Evolutionary conservation across 2,329 filamentous ascomycete species (phyloP).

Genomic region (Nigrospora osmanthi): DNA sequence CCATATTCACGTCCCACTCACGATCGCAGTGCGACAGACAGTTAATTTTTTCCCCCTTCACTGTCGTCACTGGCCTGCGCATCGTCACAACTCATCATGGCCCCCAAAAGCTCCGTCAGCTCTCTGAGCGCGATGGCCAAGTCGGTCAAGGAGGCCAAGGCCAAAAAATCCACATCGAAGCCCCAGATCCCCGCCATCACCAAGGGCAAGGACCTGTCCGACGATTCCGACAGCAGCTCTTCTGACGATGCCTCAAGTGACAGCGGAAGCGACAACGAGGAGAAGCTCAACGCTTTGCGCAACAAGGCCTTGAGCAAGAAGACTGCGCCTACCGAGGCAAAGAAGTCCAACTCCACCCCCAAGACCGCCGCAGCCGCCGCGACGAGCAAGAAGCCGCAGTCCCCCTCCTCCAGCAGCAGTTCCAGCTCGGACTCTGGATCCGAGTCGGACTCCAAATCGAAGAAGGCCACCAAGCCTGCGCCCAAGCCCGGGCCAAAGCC

Average conservation of each 20-base stretch:
- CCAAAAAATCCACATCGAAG: constrained; percentile 5
- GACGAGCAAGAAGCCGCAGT: too few relatives aligned
- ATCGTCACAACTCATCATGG: neutral
- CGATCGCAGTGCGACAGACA: too few relatives aligned
- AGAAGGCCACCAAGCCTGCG: too few relatives aligned
- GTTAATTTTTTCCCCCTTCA: too few relatives aligned
- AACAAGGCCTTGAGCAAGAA: too few relatives aligned
- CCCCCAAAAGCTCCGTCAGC: constrained; percentile 6
- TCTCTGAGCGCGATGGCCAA: constrained; percentile 12
- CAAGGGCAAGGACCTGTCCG: constrained; percentile 4
- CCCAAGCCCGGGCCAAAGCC: neutral
- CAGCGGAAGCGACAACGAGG: constrained; percentile 4
- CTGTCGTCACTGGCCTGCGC: too few relatives aligned
- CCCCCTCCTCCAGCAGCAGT: too few relatives aligned
- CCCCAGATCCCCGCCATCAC: constrained; percentile 7
- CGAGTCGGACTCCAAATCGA: neutral
- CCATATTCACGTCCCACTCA: too few relatives aligned
- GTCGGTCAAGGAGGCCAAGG: constrained; percentile 13
- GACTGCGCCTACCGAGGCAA: too few relatives aligned
- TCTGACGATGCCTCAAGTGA: constrained; percentile 2
- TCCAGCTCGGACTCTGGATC: too few relatives aligned
- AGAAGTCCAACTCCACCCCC: too few relatives aligned
- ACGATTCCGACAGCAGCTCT: constrained; percentile 11
- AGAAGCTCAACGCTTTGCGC: neutral
- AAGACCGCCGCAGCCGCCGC: too few relatives aligned